These are phyloP conservation scores for Elaeis guineensis DNA, from an alignment of 176 grass and related monocot genomes.

Conservation along the genomic window DNA sequence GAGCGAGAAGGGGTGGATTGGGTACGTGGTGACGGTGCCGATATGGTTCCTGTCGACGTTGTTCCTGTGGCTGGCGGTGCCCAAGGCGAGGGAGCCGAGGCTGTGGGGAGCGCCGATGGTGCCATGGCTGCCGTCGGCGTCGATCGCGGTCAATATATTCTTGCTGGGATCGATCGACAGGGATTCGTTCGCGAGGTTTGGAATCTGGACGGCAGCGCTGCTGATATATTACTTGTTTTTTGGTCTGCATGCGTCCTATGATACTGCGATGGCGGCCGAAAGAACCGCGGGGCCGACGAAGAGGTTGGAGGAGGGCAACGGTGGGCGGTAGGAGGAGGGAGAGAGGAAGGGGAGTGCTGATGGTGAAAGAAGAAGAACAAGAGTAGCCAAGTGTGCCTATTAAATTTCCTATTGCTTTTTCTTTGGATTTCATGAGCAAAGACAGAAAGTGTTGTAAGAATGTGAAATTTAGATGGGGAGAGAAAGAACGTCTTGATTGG, in stretches of 20 bases:
- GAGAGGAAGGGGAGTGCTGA: no score
- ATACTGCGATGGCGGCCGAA: constrained; percentile 35
- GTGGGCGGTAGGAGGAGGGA: no score
- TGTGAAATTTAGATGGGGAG: no score
- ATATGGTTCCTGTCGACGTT: constrained; percentile 28
- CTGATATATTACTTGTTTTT: constrained; percentile 81
- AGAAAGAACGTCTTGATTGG: no score
- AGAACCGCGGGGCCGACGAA: background rate
- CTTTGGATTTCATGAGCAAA: no score
- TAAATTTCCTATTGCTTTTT: no score
- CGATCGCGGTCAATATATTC: constrained; percentile 70
- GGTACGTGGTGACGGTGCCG: constrained; percentile 29
- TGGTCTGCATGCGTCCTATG: constrained; percentile 88
- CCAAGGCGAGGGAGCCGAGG: constrained; percentile 35
- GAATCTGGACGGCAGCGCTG: constrained; percentile 48
- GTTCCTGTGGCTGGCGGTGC: constrained; percentile 20
- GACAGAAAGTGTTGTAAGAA: no score
- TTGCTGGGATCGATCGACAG: constrained; percentile 81
- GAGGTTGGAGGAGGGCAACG: constrained; percentile 29
- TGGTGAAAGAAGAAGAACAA: no score
- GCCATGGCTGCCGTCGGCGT: constrained; percentile 35
- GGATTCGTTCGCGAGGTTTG: constrained; percentile 69
- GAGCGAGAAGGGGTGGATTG: constrained; percentile 18
- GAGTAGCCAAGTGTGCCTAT: no score
- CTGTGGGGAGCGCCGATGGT: constrained; percentile 36